Percentiles rank a stretch among this genome's conserved stretches.
Conservation (phyloP, 345 rosid species). For the Citrus glauca region DNA sequence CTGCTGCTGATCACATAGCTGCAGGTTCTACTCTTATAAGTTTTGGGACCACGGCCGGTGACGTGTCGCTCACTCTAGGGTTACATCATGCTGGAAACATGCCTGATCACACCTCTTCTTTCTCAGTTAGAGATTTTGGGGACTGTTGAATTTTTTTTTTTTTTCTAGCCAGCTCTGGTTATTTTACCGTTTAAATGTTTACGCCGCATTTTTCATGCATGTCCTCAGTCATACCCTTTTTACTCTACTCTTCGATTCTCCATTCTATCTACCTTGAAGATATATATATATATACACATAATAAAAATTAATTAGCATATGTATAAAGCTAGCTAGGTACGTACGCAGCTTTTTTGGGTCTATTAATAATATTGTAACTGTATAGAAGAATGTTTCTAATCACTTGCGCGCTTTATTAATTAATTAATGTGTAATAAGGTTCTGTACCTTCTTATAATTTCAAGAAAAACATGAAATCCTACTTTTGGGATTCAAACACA, state of each 20-base stretch:
- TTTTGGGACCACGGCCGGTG: constrained; percentile 76
- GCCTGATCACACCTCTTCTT: constrained; percentile 53
- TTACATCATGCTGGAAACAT: constrained; percentile 80
- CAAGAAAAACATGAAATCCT: constrained; percentile 19
- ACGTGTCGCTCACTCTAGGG: constrained; percentile 95
- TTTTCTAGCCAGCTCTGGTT: background rate
- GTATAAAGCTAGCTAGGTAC: constrained; percentile 16
- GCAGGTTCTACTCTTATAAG: constrained; percentile 47
- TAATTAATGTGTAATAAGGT: constrained; percentile 17
- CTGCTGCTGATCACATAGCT: constrained; percentile 20
- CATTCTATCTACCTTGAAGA: constrained; percentile 15
- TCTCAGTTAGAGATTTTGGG: constrained; percentile 75
- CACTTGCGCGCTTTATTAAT: background rate
- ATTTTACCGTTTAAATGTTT: background rate
- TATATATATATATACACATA: background rate
- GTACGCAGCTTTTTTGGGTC: constrained; percentile 18
- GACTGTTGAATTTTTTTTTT: constrained; percentile 33
- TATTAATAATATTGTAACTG: constrained; percentile 28
- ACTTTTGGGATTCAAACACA: background rate
- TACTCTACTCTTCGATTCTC: background rate
- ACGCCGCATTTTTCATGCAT: constrained; percentile 8
- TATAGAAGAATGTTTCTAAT: constrained; percentile 28
- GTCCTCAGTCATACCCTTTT: background rate
- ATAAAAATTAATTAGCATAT: background rate
- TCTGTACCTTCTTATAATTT: constrained; percentile 18